Conservation (phyloP, 208 protist species). For the Balamuthia mandrillaris region DNA sequence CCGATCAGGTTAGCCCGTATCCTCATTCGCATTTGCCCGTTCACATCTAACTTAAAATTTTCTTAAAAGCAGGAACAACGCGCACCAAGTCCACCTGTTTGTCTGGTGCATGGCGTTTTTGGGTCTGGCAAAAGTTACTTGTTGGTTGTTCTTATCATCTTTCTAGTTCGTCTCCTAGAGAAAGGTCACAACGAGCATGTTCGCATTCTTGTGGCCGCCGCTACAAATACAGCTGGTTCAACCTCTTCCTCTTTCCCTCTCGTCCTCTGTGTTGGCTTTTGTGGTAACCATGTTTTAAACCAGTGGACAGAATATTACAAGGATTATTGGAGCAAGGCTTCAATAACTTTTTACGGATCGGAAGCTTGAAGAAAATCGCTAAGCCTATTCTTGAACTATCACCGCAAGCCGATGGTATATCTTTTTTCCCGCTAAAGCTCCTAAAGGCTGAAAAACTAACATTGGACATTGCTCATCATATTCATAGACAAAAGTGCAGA, state of each 20-base stretch:
- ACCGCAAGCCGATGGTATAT: constrained; percentile 22
- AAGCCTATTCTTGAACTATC: constrained; percentile 59
- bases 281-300: not conserved
- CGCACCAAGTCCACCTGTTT: not conserved
- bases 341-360: constrained; percentile 69
- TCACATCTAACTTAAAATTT: too few species aligned
- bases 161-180: constrained; percentile 36
- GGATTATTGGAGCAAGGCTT: constrained; percentile 56
- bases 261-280: not conserved
- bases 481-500: not conserved
- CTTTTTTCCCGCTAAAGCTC: not conserved
- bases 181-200: constrained; percentile 2
- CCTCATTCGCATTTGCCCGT: too few species aligned
- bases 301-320: constrained; percentile 69
- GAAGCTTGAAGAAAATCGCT: constrained; percentile 69
- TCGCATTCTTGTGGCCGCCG: constrained; percentile 61
- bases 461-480: not conserved
- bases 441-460: not conserved
- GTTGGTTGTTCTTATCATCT: constrained; percentile 31
- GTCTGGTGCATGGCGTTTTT: constrained; percentile 73
- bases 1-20: too few species aligned
- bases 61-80: too few species aligned
- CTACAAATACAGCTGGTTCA: constrained; percentile 67
- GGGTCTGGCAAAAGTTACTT: constrained; percentile 62
- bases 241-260: not conserved